Percentiles rank a stretch among this genome's conserved stretches.
These are phyloP conservation scores for Pseudocercospora ulei DNA, from an alignment of 2,329 filamentous ascomycete species.

Conservation along the genomic window DNA sequence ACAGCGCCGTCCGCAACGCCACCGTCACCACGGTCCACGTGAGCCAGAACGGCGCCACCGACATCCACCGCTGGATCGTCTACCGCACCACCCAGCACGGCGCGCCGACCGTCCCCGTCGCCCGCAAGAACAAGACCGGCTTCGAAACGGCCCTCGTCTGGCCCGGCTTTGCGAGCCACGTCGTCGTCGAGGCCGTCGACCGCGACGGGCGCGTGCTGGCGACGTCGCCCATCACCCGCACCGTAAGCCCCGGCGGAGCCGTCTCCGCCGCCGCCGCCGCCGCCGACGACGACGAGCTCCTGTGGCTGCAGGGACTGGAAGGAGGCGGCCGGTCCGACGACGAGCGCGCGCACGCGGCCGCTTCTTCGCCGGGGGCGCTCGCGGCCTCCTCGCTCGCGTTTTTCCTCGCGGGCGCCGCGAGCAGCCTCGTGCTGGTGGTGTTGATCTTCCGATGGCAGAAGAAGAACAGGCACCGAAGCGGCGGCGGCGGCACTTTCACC, in stretches of 20 bases:
- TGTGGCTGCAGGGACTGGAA: slow-evolving; percentile 16
- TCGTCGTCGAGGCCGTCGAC: slow-evolving; percentile 20
- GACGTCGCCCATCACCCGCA: slow-evolving; percentile 6
- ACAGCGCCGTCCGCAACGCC: slow-evolving; percentile 12
- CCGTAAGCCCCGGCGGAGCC: slow-evolving; percentile 1
- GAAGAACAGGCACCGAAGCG: too few relatives aligned
- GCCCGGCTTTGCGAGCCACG: slow-evolving; percentile 18
- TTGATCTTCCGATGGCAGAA: slow-evolving; percentile 6
- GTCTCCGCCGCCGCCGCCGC: slow-evolving; percentile 8
- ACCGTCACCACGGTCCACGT: slow-evolving; percentile 39
- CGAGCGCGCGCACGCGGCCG: slow-evolving; percentile 14
- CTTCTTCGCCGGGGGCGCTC: neutral
- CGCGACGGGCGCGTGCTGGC: slow-evolving; percentile 11
- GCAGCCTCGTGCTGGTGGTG: slow-evolving; percentile 7
- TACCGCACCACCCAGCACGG: slow-evolving; percentile 18
- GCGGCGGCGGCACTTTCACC: slow-evolving; percentile 1
- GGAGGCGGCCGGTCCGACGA: slow-evolving; percentile 11
- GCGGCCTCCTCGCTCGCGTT: slow-evolving; percentile 5
- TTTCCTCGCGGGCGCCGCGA: slow-evolving; percentile 11
- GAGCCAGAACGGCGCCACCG: slow-evolving; percentile 43
- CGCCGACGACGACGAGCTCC: slow-evolving; percentile 17
- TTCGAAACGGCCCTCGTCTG: slow-evolving; percentile 19
- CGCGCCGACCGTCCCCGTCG: slow-evolving; percentile 13
- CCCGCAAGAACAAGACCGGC: slow-evolving; percentile 13
- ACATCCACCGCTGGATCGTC: slow-evolving; percentile 16